These are phyloP conservation scores for Strobilomyces echinocephalus DNA, from an alignment of 768 basidiomycete genomes.

Conservation along the genomic window DNA sequence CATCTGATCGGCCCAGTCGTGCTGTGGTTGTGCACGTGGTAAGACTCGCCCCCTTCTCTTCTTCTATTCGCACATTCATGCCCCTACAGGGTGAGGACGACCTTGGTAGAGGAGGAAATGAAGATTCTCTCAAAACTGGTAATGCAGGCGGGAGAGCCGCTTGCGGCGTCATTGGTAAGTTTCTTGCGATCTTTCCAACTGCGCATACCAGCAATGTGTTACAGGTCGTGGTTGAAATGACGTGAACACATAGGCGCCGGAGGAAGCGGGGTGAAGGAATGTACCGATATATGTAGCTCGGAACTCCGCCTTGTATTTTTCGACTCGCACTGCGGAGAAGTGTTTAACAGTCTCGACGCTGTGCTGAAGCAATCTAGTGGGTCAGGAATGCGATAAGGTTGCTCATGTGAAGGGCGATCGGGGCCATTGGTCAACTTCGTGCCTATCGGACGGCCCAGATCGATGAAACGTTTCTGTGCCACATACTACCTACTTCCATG, in stretches of 20 bases:
- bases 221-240: conserved; percentile 20
- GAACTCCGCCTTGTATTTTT: conserved; percentile 8
- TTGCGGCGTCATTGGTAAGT: conserved; percentile 73
- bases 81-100: conserved; percentile 64
- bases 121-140: conserved; percentile 72
- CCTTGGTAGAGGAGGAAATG: conserved; percentile 62
- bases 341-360: neutral
- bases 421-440: too few relatives aligned
- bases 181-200: conserved; percentile 1
- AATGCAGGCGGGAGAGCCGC: conserved; percentile 75
- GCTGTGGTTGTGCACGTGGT: conserved; percentile 73
- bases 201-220: neutral
- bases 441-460: neutral
- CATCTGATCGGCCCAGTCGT: conserved; percentile 39
- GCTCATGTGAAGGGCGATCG: neutral
- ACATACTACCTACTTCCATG: too few relatives aligned
- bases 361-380: neutral
- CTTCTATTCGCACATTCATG: conserved; percentile 8
- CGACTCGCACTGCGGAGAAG: conserved; percentile 11
- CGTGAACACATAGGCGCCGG: neutral
- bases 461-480: neutral
- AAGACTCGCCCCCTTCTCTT: conserved; percentile 10
- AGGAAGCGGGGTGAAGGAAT: neutral
- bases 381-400: too few relatives aligned
- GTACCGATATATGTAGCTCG: conserved; percentile 3